phyloP scores from a whole-genome alignment of 768 basidiomycete species.

The Crucibulum laeve region DNA sequence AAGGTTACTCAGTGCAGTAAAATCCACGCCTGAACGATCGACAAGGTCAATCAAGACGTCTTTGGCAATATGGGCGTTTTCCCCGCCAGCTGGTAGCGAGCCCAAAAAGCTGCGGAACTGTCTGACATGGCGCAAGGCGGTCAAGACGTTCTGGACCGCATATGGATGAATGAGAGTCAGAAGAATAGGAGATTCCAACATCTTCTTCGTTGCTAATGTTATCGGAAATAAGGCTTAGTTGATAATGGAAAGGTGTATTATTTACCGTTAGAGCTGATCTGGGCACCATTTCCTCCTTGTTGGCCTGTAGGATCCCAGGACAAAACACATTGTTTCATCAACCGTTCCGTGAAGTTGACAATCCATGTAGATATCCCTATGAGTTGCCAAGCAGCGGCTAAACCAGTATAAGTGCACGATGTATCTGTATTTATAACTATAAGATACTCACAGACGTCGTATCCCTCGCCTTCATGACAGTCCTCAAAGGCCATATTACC shows the following conservation, averaged over 20 bases:
- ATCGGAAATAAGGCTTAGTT: neutral
- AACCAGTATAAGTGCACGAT: neutral
- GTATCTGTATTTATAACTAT: neutral
- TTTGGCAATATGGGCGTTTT: constrained; percentile 62
- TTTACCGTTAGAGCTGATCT: too few relatives aligned
- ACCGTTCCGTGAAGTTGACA: constrained; percentile 52
- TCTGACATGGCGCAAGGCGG: constrained; percentile 52
- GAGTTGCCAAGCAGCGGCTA: constrained; percentile 74
- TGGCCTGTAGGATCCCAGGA: constrained; percentile 18
- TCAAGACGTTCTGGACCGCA: constrained; percentile 44
- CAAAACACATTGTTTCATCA: constrained; percentile 54
- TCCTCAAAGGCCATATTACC: constrained; percentile 63
- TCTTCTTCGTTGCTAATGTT: neutral
- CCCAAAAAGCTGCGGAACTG: constrained; percentile 51
- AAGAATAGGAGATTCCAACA: constrained; percentile 29
- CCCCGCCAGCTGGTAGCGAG: constrained; percentile 49
- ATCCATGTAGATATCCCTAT: constrained; percentile 60
- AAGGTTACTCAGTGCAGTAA: constrained; percentile 44
- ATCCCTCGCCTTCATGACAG: constrained; percentile 54
- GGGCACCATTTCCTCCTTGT: constrained; percentile 7
- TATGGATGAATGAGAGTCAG: constrained; percentile 64
- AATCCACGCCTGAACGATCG: constrained; percentile 60
- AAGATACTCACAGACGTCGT: constrained; percentile 53
- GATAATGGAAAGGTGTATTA: constrained; percentile 1
- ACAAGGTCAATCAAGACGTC: constrained; percentile 59